Base-by-base conservation (phyloP, 768 basidiomycete genomes). In the Lentinus tigrinus region DNA sequence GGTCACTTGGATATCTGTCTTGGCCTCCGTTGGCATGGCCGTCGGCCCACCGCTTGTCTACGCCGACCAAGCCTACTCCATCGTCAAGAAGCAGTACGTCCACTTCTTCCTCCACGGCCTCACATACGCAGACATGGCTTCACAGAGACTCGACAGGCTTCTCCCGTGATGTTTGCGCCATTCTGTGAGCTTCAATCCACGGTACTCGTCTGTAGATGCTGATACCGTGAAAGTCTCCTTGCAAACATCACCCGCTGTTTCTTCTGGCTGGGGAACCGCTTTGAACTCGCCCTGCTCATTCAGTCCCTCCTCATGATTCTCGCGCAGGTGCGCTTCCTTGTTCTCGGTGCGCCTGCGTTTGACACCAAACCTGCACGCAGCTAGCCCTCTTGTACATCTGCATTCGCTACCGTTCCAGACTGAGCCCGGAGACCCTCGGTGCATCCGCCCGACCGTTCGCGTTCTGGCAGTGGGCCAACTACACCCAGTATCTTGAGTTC, bases 211-310 rank as follows among this genome's bases (percentile, higher is more conserved):
- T 42, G 40, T 19, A 4, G 40, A 11, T 11, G 3, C 31, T 31
- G 31, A 31, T 11, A 46, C 23, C 24, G 21, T 16, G 26, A 28
- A 52, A 91, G 90, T 64, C 77, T 93, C 31, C 78, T 90, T 58
- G 90, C 91, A 49, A 94, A 94, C 71, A 91, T 93, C 52, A 88
- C 88, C 24, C 81, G 92, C 67, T 94, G 92, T 71, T 94, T 93
- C 78, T 94, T 93, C 74, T 94, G 92, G 92, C 74, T 94, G 36
- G 92, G 92, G 54, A 77, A 86, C 38, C 88, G 67, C 52, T 94
- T 92, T 70, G 92, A 93, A 74, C 72, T 81, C 46, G 81, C 91
- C 2, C 73, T 94, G 51, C 77, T 94, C n/a, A 63, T 91, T 9
- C 92, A 94, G 72, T 91, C 90, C 17, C 72, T 93, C 55, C 75